Percentiles rank a stretch among this genome's conserved stretches.
These are phyloP conservation scores for Blastomyces gilchristii DNA, from an alignment of 2,329 filamentous ascomycete species.

Conservation along the genomic window DNA sequence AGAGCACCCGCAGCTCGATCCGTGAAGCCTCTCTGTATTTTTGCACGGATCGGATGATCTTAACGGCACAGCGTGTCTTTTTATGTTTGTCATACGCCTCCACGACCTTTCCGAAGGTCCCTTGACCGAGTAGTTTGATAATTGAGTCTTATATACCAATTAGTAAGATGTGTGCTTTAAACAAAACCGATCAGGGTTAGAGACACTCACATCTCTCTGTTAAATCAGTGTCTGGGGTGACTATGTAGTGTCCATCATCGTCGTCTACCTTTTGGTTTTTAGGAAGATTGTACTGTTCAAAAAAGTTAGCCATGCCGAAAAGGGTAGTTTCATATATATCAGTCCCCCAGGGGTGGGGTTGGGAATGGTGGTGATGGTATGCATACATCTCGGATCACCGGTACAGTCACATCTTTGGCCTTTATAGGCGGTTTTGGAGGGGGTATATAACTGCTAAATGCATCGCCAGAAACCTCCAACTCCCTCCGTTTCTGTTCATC, in stretches of 20 bases:
- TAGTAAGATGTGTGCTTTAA: constrained; percentile 13
- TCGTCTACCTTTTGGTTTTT: constrained; percentile 73
- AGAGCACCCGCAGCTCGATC: constrained; percentile 86
- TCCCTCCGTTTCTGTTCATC: constrained; percentile 74
- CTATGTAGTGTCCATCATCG: constrained; percentile 94
- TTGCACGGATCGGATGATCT: constrained; percentile 95
- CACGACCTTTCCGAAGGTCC: constrained; percentile 96
- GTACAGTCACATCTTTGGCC: constrained; percentile 63
- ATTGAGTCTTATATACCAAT: constrained; percentile 59
- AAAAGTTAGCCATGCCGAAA: constrained; percentile 8
- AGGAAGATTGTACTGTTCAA: constrained; percentile 35
- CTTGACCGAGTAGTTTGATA: constrained; percentile 80
- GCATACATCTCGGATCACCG: constrained; percentile 50
- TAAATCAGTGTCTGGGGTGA: constrained; percentile 72
- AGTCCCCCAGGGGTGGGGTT: too few species aligned
- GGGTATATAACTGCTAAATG: constrained; percentile 70
- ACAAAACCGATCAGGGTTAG: constrained; percentile 7
- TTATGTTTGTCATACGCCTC: constrained; percentile 73
- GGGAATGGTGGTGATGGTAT: background rate
- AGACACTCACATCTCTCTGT: constrained; percentile 73
- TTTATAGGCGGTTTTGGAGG: constrained; percentile 85
- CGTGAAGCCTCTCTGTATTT: constrained; percentile 95
- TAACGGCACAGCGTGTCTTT: constrained; percentile 79
- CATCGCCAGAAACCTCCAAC: constrained; percentile 58
- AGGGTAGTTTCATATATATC: background rate